phyloP scores from a whole-genome alignment of 2,329 filamentous ascomycete species.

The Pyricularia sp. region DNA sequence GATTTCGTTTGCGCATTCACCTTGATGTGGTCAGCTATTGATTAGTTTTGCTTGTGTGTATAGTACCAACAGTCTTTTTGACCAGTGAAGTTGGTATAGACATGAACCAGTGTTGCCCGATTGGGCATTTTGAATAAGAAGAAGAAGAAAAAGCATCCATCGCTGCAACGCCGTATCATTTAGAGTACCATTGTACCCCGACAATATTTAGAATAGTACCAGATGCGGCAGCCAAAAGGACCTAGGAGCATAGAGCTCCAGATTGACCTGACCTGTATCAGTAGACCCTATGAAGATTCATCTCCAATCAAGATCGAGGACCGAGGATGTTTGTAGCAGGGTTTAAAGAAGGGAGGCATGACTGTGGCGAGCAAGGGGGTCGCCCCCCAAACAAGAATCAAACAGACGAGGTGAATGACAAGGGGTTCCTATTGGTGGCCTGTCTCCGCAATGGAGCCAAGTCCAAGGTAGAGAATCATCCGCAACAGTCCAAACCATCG shows the following conservation, averaged over 20 bases:
- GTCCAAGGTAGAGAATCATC: neutral
- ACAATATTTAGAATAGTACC: neutral
- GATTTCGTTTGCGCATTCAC: neutral
- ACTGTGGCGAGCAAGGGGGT: constrained; percentile 22
- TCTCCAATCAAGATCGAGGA: neutral
- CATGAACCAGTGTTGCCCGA: neutral
- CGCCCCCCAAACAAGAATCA: constrained; percentile 31
- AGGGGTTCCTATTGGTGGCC: neutral
- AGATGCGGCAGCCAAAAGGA: no score
- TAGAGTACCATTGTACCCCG: neutral
- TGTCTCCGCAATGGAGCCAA: neutral
- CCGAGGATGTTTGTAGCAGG: neutral
- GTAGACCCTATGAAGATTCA: neutral
- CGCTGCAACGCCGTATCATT: neutral
- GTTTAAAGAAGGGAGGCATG: constrained; percentile 27
- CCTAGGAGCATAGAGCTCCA: neutral
- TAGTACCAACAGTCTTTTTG: neutral
- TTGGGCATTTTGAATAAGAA: neutral
- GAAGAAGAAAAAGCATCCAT: neutral
- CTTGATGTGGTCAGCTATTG: neutral
- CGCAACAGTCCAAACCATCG: neutral
- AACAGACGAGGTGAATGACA: constrained; percentile 16
- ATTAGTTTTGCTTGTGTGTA: neutral
- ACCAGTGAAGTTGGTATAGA: neutral
- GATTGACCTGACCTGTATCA: neutral